Evolutionary conservation across 2,329 filamentous ascomycete genomes (phyloP).

Genomic region (Colletotrichum abscissum): DNA sequence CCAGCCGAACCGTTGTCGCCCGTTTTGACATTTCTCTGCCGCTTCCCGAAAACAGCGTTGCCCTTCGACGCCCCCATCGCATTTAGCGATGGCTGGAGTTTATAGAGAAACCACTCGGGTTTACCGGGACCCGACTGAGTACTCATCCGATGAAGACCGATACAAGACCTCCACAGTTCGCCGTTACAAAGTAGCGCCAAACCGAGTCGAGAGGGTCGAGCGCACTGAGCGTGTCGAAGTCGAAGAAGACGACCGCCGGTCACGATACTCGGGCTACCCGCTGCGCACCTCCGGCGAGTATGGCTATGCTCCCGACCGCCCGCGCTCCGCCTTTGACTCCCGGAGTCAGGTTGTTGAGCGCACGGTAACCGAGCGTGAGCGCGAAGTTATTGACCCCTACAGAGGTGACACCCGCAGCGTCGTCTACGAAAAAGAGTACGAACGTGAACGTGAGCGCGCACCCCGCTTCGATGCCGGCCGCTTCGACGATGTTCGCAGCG

Average conservation of each 20-base stretch:
- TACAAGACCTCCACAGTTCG: slow-evolving; percentile 61
- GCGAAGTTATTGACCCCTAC: slow-evolving; percentile 38
- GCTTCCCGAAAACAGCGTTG: slow-evolving; percentile 25
- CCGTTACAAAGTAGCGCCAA: slow-evolving; percentile 62
- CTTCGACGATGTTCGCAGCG: slow-evolving; percentile 45
- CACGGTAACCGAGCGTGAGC: slow-evolving; percentile 39
- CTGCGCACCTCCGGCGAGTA: slow-evolving; percentile 54
- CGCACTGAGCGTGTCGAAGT: slow-evolving; percentile 52
- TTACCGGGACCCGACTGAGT: slow-evolving; percentile 47
- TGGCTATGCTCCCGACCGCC: slow-evolving; percentile 58
- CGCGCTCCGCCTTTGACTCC: slow-evolving; percentile 62
- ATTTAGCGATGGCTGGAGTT: slow-evolving; percentile 38
- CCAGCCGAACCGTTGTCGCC: slow-evolving; percentile 6
- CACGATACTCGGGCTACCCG: slow-evolving; percentile 51
- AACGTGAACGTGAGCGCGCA: slow-evolving; percentile 39
- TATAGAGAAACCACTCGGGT: slow-evolving; percentile 47
- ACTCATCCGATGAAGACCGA: slow-evolving; percentile 56
- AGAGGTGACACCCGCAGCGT: slow-evolving; percentile 41
- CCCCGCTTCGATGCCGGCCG: slow-evolving; percentile 26
- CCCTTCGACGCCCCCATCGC: slow-evolving; percentile 16
- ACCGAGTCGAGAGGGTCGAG: slow-evolving; percentile 53
- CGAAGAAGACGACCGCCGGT: slow-evolving; percentile 58
- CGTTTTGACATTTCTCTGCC: slow-evolving; percentile 12
- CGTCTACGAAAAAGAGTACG: slow-evolving; percentile 46
- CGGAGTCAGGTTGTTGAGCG: slow-evolving; percentile 42